Evolutionary conservation across 116 monocot species (phyloP).

Genomic region (Posidonia oceanica): DNA sequence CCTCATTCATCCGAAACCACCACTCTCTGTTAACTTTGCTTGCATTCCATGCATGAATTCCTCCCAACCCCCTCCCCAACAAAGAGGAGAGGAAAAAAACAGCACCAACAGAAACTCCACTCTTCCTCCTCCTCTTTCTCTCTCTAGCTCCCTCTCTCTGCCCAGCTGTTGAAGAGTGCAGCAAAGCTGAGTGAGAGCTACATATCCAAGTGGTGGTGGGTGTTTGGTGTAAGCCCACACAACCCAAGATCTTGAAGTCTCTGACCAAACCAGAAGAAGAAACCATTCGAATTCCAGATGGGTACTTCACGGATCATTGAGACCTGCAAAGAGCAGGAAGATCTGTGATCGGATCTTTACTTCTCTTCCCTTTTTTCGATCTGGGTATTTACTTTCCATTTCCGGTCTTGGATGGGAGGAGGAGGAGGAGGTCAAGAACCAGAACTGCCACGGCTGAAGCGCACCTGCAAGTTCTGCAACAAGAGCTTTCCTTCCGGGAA

Average conservation of each 20-base stretch:
- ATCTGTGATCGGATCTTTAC: neutral
- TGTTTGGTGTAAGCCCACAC: neutral
- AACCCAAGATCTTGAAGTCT: neutral
- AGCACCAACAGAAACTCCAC: neutral
- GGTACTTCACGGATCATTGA: neutral
- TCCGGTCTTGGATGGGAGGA: conserved; percentile 2
- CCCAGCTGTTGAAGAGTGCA: neutral
- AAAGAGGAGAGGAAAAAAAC: neutral
- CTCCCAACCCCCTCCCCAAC: no score
- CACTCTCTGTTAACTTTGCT: no score
- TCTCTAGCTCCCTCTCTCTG: neutral
- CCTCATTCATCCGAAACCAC: no score
- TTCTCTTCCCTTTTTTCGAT: neutral
- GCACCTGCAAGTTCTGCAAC: conserved; percentile 38
- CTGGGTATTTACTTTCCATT: neutral
- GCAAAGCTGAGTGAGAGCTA: no score
- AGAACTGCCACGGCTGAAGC: neutral
- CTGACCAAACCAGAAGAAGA: neutral
- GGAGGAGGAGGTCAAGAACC: neutral
- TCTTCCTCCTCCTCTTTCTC: neutral
- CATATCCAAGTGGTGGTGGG: neutral
- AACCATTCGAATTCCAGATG: neutral
- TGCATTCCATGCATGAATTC: no score
- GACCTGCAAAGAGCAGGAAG: neutral
- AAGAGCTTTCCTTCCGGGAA: conserved; percentile 41